Conservation (phyloP, 495 filamentous ascomycete species). For the Clavariopsis aquatica region DNA sequence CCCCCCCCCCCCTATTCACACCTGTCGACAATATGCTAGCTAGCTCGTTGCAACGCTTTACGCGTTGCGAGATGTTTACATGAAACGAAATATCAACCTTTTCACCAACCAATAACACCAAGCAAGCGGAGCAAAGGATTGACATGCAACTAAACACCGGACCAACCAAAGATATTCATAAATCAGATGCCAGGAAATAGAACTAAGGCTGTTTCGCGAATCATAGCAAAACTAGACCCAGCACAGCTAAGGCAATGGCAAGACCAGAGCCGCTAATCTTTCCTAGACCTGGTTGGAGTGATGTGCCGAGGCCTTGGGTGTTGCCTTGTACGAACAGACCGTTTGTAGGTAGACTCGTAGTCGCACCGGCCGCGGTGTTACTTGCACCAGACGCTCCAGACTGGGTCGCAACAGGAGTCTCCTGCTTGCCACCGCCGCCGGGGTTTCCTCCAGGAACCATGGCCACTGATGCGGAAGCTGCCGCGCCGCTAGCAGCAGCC, state of each 20-base stretch:
- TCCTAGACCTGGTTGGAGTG: conserved; percentile 15
- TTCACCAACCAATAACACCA: conserved; percentile 6
- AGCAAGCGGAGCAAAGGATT: neutral
- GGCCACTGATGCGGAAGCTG: conserved; percentile 29
- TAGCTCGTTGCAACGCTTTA: neutral
- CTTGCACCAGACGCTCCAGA: neutral
- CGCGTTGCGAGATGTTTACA: neutral
- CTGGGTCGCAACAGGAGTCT: neutral
- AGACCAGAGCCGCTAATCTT: conserved; percentile 30
- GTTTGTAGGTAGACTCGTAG: neutral
- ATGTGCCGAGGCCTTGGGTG: conserved; percentile 9
- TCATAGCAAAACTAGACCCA: conserved; percentile 38
- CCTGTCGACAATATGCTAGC: neutral
- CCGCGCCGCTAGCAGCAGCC: conserved; percentile 24
- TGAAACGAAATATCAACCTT: neutral
- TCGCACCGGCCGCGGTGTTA: neutral
- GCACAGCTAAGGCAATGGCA: conserved; percentile 31
- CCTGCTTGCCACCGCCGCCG: conserved; percentile 29
- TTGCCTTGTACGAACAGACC: conserved; percentile 20
- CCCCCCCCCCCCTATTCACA: neutral
- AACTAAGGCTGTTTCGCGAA: neutral
- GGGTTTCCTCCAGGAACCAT: conserved; percentile 45
- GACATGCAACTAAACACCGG: conserved; percentile 3
- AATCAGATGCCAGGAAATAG: neutral
- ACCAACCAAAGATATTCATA: neutral